Evolutionary conservation across 2,329 filamentous ascomycete genomes (phyloP), one percentile per base, ranked within the genome.

Genomic region (Zymoseptoria ardabiliae): DNA sequence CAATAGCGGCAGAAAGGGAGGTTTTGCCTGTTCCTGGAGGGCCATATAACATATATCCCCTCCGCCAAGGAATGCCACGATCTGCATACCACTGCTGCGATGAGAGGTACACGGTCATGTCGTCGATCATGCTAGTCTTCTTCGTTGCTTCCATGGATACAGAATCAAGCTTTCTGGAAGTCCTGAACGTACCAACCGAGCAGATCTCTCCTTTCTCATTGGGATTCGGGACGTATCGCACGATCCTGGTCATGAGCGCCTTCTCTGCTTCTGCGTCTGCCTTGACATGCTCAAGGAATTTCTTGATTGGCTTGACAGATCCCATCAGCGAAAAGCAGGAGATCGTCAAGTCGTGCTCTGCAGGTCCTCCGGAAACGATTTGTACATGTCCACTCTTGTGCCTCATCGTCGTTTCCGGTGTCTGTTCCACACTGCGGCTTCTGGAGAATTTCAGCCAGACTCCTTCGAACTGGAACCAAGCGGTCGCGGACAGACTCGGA

Each of bases 1-100:
- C 93, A 35, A 97, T 91, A 23, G 93, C 93, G 81, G 92, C 85
- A 50, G 93, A 92, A 76, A 93, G 97, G 30, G 97, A 87, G 0
- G 93, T 97, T 82, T 99, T 97, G 73, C 93, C 93, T 19, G 94
- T 97, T 75, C 94, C 94, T 5, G 94, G 94, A 53, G 93, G 94
- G 1, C 94, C 93, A 73, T 97, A 97, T 41, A 97, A 85, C 58
- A 97, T 81, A 25, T 53, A 53, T 4, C 50, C 50, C 75, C 94
- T 82, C 10, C 90, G 84, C 71, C 93, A 93, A 0, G 91, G 90
- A 41, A 95, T 92, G 0, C 90, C 90, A 8, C 89, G 82, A 66
- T 89, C 87, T 0, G 85, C 79, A 70, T 96, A 95, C 89, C 89
- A 95, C 89, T 0, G 79, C 76, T 0, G 88, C 87, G 53, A 89